Conservation (phyloP, 139 green algal species). For the Nannochloris sp. region DNA sequence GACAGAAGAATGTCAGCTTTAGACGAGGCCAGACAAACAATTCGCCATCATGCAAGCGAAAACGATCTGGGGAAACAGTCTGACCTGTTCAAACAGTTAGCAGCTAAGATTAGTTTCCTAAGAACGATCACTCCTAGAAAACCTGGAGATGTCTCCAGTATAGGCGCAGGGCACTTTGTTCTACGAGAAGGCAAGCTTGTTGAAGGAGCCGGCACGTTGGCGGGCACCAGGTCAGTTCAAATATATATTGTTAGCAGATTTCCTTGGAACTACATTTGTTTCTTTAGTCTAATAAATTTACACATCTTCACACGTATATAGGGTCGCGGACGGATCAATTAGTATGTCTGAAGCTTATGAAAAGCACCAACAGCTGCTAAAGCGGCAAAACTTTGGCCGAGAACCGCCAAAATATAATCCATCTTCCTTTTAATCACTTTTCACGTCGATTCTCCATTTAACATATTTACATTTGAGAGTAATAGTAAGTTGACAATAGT, state of each 20-base stretch:
- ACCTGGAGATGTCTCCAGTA: slow-evolving; percentile 13
- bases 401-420: slow-evolving; percentile 32
- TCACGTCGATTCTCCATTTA: no score
- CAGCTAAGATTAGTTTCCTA: slow-evolving; percentile 48
- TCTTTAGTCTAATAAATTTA: no score
- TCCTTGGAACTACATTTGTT: neutral
- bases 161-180: slow-evolving; percentile 31
- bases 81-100: slow-evolving; percentile 45
- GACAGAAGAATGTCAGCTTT: neutral
- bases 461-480: no score
- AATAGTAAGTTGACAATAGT: no score
- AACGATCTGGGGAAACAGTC: slow-evolving; percentile 10
- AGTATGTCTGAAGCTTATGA: slow-evolving; percentile 47
- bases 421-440: slow-evolving; percentile 7
- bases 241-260: neutral
- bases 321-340: slow-evolving; percentile 56
- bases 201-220: slow-evolving; percentile 6
- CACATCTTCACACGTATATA: no score
- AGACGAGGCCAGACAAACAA: slow-evolving; percentile 13
- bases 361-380: slow-evolving; percentile 45
- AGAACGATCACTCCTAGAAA: slow-evolving; percentile 36
- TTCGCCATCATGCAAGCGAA: slow-evolving; percentile 25
- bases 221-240: neutral
- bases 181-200: slow-evolving; percentile 48
- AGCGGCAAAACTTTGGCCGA: slow-evolving; percentile 54